phyloP scores from a whole-genome alignment of 306 rosid genomes.

The Corylus americana region DNA sequence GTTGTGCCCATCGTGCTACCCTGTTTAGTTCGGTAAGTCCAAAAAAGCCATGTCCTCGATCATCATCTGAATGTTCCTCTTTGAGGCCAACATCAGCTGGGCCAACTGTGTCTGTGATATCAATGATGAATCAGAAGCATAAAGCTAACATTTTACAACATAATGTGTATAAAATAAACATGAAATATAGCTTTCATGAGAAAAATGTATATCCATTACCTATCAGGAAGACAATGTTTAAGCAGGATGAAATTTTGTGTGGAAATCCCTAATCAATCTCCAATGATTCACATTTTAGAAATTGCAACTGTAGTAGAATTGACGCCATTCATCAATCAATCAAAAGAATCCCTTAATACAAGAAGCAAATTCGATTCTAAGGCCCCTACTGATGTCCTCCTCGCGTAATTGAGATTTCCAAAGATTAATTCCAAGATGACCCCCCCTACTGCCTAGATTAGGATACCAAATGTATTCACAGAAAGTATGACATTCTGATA shows the following conservation, averaged over 20 bases:
- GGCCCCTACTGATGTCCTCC: not conserved
- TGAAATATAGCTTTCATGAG: too few species aligned
- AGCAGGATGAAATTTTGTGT: too few species aligned
- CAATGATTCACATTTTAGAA: too few species aligned
- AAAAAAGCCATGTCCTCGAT: conserved; percentile 78
- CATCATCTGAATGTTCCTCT: conserved; percentile 72
- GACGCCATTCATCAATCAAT: not conserved
- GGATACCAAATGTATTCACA: not conserved
- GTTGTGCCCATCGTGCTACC: conserved; percentile 83
- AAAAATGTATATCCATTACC: too few species aligned
- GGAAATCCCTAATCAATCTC: too few species aligned
- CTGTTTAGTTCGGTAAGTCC: conserved; percentile 56
- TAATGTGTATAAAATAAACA: not conserved
- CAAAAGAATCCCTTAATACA: not conserved
- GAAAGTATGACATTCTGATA: too few species aligned
- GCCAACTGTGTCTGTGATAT: conserved; percentile 52
- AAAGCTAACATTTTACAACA: conserved; percentile 8
- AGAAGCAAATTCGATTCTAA: not conserved
- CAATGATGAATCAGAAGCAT: conserved; percentile 23
- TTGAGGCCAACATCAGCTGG: conserved; percentile 79
- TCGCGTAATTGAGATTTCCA: not conserved
- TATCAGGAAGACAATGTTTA: too few species aligned
- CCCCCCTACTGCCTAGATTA: not conserved
- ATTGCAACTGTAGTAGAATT: not conserved
- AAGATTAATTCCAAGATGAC: not conserved